Evolutionary conservation across 2,329 filamentous ascomycete species (phyloP).

Genomic region (Byssochlamys sp.): DNA sequence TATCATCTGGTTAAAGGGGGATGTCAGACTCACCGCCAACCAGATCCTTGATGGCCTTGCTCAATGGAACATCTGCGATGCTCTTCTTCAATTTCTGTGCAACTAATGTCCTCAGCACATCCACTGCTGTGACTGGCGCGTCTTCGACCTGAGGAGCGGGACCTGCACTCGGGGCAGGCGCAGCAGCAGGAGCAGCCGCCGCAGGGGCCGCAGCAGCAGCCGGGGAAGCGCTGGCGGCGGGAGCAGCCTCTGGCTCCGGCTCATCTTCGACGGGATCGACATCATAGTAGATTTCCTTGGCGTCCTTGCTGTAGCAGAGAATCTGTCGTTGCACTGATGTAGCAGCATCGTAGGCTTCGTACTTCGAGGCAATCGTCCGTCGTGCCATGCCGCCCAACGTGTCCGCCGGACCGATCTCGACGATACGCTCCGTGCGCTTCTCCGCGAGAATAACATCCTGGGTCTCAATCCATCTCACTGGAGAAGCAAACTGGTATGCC

Average conservation of each 20-base stretch:
- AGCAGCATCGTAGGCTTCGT: slow-evolving; percentile 95
- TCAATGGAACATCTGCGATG: slow-evolving; percentile 75
- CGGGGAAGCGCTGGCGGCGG: slow-evolving; percentile 30
- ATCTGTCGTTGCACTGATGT: slow-evolving; percentile 95
- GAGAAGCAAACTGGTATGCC: slow-evolving; percentile 97
- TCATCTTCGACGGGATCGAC: slow-evolving; percentile 92
- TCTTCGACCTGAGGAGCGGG: slow-evolving; percentile 81
- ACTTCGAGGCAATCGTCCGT: slow-evolving; percentile 88
- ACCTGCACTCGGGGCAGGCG: slow-evolving; percentile 58
- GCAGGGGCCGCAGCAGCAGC: slow-evolving; percentile 33
- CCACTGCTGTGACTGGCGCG: slow-evolving; percentile 74
- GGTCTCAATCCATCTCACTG: slow-evolving; percentile 98
- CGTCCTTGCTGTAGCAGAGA: slow-evolving; percentile 98
- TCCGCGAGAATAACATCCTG: slow-evolving; percentile 98
- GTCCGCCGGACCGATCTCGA: slow-evolving; percentile 93
- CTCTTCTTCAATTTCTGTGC: slow-evolving; percentile 98
- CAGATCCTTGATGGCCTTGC: slow-evolving; percentile 96
- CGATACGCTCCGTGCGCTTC: slow-evolving; percentile 90
- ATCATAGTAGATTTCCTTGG: slow-evolving; percentile 98
- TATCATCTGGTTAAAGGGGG: background rate
- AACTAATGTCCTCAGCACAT: slow-evolving; percentile 79
- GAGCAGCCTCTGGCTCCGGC: slow-evolving; percentile 46
- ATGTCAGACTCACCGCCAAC: slow-evolving; percentile 67
- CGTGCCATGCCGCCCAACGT: slow-evolving; percentile 96
- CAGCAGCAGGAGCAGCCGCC: slow-evolving; percentile 43